Evolutionary conservation across 2,329 filamentous ascomycete species (phyloP).

Genomic region (Dryadomyces quercus-mongolicae): DNA sequence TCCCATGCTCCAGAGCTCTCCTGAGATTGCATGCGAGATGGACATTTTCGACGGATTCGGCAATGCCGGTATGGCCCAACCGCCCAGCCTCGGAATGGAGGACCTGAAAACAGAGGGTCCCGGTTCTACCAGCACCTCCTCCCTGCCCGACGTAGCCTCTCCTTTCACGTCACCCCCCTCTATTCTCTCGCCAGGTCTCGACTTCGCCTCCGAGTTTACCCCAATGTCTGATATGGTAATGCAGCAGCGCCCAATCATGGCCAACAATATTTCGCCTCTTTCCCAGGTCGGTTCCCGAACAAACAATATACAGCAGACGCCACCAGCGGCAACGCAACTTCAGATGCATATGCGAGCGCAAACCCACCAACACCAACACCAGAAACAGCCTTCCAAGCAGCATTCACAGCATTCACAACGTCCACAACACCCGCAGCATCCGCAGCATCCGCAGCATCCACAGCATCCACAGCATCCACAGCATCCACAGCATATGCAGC

Average conservation of each 20-base stretch:
- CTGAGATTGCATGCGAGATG: conserved; percentile 38
- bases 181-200: conserved; percentile 40
- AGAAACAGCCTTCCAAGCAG: conserved; percentile 7
- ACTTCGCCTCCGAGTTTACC: conserved; percentile 36
- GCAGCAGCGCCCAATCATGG: conserved; percentile 33
- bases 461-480: conserved; percentile 2
- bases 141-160: conserved; percentile 30
- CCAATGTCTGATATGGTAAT: conserved; percentile 43
- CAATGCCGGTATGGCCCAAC: conserved; percentile 47
- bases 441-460: conserved; percentile 18
- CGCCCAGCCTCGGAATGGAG: conserved; percentile 30
- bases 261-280: not conserved
- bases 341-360: not conserved
- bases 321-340: not conserved
- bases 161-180: conserved; percentile 41
- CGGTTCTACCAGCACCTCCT: conserved; percentile 21
- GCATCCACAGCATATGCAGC: conserved; percentile 2
- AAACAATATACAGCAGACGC: not conserved
- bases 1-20: conserved; percentile 46
- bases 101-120: conserved; percentile 35
- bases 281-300: not conserved
- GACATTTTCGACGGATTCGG: conserved; percentile 58
- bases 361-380: conserved; percentile 1
- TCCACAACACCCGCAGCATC: conserved; percentile 6
- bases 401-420: conserved; percentile 2